Evolutionary conservation across 805 yeast genomes (phyloP).

Genomic region (Debaryomyces tyrocola): DNA sequence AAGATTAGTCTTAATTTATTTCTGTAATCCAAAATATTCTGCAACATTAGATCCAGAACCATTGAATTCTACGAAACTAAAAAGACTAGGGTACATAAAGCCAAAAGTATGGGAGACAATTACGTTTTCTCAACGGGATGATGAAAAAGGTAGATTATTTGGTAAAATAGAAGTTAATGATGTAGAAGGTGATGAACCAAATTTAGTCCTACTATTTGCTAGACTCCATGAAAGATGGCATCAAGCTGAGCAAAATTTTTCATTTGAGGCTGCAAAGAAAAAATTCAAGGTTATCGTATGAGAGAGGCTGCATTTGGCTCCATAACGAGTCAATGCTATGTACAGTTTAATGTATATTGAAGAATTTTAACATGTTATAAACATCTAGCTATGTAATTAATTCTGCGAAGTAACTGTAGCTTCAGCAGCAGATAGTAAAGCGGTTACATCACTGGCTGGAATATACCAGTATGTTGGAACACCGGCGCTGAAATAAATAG

Average conservation of each 20-base stretch:
- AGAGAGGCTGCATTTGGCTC: too few relatives aligned
- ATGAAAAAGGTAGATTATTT: conserved; percentile 46
- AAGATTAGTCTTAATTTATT: conserved; percentile 25
- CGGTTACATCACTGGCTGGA: conserved; percentile 28
- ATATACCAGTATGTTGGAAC: conserved; percentile 32
- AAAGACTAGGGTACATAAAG: conserved; percentile 18
- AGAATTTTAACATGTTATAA: too few relatives aligned
- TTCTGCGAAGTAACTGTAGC: too few relatives aligned
- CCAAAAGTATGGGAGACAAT: conserved; percentile 30
- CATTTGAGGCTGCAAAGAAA: conserved; percentile 26
- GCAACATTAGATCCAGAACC: conserved; percentile 24
- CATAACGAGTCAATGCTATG: too few relatives aligned
- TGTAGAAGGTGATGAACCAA: conserved; percentile 35
- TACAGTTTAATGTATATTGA: too few relatives aligned
- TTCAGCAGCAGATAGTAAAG: conserved; percentile 15
- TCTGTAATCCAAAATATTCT: conserved; percentile 21
- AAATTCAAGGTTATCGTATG: conserved; percentile 21
- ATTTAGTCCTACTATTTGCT: conserved; percentile 37
- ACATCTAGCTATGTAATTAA: too few relatives aligned
- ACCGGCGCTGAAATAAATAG: conserved; percentile 34
- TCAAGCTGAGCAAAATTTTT: conserved; percentile 25
- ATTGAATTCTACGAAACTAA: conserved; percentile 23
- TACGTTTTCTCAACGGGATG: conserved; percentile 30
- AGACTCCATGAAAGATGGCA: conserved; percentile 47
- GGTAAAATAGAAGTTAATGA: conserved; percentile 39